Percentiles rank a stretch among this genome's conserved stretches.
These are phyloP conservation scores for Calonectria ilicicola DNA, from an alignment of 2,329 filamentous ascomycete genomes.

Conservation along the genomic window DNA sequence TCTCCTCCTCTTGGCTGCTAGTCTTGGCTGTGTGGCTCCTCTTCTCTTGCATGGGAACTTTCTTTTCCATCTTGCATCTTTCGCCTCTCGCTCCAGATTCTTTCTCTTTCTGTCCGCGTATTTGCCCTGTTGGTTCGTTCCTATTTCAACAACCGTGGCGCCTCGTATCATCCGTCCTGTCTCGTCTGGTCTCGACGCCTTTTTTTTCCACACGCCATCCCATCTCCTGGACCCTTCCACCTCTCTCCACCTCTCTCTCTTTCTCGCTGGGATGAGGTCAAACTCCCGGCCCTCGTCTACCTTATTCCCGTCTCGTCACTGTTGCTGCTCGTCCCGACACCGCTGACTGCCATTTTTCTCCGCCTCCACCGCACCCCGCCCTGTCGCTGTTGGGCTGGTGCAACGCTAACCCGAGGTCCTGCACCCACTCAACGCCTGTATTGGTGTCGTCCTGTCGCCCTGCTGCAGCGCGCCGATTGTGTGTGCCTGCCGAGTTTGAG, in stretches of 20 bases:
- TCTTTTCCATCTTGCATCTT: slow-evolving; percentile 16
- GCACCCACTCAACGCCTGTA: slow-evolving; percentile 12
- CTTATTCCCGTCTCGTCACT: slow-evolving; percentile 20
- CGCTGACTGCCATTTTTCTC: slow-evolving; percentile 15
- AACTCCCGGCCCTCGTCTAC: slow-evolving; percentile 10
- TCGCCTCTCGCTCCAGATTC: neutral
- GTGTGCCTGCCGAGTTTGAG: neutral
- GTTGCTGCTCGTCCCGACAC: slow-evolving; percentile 6
- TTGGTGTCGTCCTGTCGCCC: neutral
- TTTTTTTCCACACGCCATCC: neutral
- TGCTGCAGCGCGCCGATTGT: neutral
- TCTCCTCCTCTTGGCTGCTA: neutral
- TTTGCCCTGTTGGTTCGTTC: neutral
- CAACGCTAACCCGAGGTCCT: slow-evolving; percentile 7
- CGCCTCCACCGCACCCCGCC: slow-evolving; percentile 18
- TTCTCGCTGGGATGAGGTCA: slow-evolving; percentile 24
- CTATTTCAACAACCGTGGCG: neutral
- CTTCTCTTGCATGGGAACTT: slow-evolving; percentile 3
- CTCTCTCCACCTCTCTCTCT: too few relatives aligned
- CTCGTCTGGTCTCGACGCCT: neutral
- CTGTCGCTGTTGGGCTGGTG: slow-evolving; percentile 8
- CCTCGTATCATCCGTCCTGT: neutral
- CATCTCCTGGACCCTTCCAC: neutral
- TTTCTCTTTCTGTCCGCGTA: neutral
- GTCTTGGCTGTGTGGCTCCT: neutral